Percentiles rank a stretch among this genome's conserved stretches.
Conservation (phyloP, 805 yeast genomes). For the Candida succiphila region DNA sequence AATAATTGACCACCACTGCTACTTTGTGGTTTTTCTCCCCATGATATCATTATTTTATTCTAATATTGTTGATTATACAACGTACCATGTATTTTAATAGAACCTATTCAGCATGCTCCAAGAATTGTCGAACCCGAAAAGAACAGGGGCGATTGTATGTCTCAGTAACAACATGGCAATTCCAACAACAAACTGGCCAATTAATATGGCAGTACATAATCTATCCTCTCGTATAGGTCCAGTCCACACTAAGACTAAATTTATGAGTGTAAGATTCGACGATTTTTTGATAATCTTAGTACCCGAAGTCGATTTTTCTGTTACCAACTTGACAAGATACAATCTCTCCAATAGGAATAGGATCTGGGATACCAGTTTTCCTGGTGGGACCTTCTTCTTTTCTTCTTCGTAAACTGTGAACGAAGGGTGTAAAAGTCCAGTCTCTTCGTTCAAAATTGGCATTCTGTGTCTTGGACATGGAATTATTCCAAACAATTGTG, state of each 20-base stretch:
- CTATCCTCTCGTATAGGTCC: conserved; percentile 87
- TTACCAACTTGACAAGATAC: conserved; percentile 35
- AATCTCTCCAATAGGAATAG: conserved; percentile 38
- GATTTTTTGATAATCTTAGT: conserved; percentile 28
- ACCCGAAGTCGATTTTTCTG: conserved; percentile 12
- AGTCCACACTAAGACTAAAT: conserved; percentile 69
- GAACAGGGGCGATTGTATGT: conserved; percentile 75
- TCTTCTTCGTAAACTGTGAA: conserved; percentile 31
- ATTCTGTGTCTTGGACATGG: conserved; percentile 95
- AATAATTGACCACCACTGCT: too few species aligned
- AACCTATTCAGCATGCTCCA: conserved; percentile 24
- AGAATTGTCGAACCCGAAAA: conserved; percentile 85
- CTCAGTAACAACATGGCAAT: conserved; percentile 56
- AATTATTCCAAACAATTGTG: conserved; percentile 77
- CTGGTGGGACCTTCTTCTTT: conserved; percentile 21
- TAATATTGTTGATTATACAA: too few species aligned
- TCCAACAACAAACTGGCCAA: conserved; percentile 59
- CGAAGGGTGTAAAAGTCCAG: conserved; percentile 73
- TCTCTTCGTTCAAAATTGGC: conserved; percentile 61
- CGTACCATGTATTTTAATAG: conserved; percentile 3
- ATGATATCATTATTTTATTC: too few species aligned
- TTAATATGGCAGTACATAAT: conserved; percentile 51
- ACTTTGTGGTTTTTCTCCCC: too few species aligned
- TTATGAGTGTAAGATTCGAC: conserved; percentile 83
- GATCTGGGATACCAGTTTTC: conserved; percentile 23